phyloP scores from a whole-genome alignment of 345 rosid genomes.

The Punica granatum region DNA sequence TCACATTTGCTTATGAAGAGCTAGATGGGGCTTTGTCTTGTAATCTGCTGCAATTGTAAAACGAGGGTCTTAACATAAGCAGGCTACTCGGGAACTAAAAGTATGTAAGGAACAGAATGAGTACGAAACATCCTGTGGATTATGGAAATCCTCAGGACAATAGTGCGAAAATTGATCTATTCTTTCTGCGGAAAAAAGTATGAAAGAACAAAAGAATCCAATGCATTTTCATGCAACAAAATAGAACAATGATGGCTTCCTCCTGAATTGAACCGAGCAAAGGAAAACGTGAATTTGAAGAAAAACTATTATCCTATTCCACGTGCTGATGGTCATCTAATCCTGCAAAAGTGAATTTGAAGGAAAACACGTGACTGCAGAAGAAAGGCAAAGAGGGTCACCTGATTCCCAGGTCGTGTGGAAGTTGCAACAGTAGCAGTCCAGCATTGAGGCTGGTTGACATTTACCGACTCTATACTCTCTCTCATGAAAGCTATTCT shows the following conservation, averaged over 20 bases:
- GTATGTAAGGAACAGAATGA: neutral
- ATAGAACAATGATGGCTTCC: neutral
- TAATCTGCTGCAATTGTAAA: neutral
- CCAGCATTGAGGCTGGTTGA: constrained; percentile 29
- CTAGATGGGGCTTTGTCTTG: constrained; percentile 3
- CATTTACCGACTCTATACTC: constrained; percentile 12
- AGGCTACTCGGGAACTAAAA: neutral
- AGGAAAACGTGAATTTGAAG: no score
- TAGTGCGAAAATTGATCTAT: no score
- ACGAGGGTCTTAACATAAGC: neutral
- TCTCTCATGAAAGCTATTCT: constrained; percentile 33
- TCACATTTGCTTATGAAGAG: neutral
- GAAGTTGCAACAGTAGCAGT: constrained; percentile 13
- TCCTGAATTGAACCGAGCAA: neutral
- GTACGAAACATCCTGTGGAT: neutral
- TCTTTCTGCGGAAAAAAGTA: neutral
- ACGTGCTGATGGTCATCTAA: no score
- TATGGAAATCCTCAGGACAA: neutral
- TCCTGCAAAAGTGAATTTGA: neutral
- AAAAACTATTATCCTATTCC: no score
- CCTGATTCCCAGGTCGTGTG: constrained; percentile 44
- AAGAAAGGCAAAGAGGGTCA: neutral
- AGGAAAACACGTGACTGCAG: neutral
- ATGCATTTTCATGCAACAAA: neutral
- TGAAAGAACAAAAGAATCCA: neutral